phyloP scores from a whole-genome alignment of 1,284 basidiomycete species.

The Retiboletus flavoniger region DNA sequence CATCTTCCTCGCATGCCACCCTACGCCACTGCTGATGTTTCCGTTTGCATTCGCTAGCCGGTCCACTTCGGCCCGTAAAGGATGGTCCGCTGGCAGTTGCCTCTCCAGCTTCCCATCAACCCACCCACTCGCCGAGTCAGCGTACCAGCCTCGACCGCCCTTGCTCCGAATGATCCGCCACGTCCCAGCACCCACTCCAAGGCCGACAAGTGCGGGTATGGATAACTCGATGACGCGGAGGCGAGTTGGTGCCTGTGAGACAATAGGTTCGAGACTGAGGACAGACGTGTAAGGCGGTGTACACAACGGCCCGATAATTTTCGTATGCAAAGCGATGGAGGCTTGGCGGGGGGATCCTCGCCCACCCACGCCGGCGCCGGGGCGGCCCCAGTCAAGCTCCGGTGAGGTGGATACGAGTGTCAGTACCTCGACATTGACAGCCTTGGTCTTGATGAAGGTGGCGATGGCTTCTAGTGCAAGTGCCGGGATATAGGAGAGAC shows the following conservation, averaged over 20 bases:
- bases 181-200: constrained; percentile 73
- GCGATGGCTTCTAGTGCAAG: constrained; percentile 70
- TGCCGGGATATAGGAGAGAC: constrained; percentile 80
- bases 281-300: constrained; percentile 74
- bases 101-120: constrained; percentile 56
- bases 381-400: constrained; percentile 60
- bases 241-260: constrained; percentile 61
- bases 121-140: constrained; percentile 86
- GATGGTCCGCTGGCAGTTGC: constrained; percentile 62
- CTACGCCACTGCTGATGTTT: constrained; percentile 85
- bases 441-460: constrained; percentile 68
- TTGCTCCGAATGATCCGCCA: constrained; percentile 92
- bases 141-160: constrained; percentile 94
- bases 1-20: constrained; percentile 98
- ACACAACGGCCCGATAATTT: constrained; percentile 76
- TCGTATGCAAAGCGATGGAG: constrained; percentile 62
- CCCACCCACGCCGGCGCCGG: constrained; percentile 34
- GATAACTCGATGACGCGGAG: constrained; percentile 89
- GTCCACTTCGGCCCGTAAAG: constrained; percentile 67
- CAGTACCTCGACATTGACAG: constrained; percentile 82
- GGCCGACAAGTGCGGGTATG: constrained; percentile 65
- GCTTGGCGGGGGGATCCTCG: constrained; percentile 53
- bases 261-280: constrained; percentile 33
- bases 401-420: constrained; percentile 79
- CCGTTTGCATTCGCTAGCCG: constrained; percentile 80